Conservation (phyloP, 768 basidiomycete genomes). For the Panaeolus cyanescens region DNA sequence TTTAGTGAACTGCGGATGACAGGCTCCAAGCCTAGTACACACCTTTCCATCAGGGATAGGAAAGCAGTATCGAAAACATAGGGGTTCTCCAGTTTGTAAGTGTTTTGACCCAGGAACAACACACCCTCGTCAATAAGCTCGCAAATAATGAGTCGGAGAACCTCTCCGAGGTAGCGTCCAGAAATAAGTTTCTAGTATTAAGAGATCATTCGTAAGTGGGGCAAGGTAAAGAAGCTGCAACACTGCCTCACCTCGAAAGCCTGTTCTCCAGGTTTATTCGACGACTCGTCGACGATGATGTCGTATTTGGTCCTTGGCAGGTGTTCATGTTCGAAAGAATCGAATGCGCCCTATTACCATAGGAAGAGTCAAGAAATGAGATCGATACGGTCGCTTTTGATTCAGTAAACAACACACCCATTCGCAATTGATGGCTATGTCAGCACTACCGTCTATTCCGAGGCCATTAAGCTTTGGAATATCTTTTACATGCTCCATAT, state of each 20-base stretch:
- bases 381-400: background rate
- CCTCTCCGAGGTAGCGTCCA: constrained; percentile 94
- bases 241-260: constrained; percentile 71
- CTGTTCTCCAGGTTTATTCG: constrained; percentile 97
- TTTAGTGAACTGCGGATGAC: background rate
- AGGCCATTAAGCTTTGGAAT: constrained; percentile 84
- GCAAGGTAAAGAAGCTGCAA: background rate
- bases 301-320: constrained; percentile 97
- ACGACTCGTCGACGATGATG: constrained; percentile 84
- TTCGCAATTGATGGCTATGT: constrained; percentile 98
- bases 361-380: background rate
- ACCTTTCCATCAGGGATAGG: constrained; percentile 96
- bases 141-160: constrained; percentile 90
- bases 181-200: constrained; percentile 84
- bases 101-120: constrained; percentile 96
- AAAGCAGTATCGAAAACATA: constrained; percentile 97
- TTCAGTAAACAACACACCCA: constrained; percentile 55
- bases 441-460: constrained; percentile 61
- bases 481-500: constrained; percentile 87
- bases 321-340: constrained; percentile 93
- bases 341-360: constrained; percentile 85
- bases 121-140: constrained; percentile 97
- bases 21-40: constrained; percentile 2
- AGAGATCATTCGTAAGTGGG: background rate
- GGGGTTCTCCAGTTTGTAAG: constrained; percentile 95